phyloP scores from a whole-genome alignment of 2,329 filamentous ascomycete species.

The Paraphoma chrysanthemicola region DNA sequence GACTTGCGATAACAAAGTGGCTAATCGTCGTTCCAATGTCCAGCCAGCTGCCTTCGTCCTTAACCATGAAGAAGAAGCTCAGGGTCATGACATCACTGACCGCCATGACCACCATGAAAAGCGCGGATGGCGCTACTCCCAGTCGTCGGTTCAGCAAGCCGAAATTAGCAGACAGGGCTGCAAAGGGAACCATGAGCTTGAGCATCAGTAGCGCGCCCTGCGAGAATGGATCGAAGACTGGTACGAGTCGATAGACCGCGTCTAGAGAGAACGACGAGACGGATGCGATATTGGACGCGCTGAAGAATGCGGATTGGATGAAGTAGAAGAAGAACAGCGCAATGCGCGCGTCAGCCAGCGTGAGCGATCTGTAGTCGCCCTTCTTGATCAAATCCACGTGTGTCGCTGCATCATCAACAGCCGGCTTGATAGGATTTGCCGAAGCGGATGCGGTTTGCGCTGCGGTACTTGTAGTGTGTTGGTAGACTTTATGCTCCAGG shows the following conservation, averaged over 20 bases:
- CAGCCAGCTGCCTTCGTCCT: slow-evolving; percentile 94
- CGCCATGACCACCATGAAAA: slow-evolving; percentile 90
- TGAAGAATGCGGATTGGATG: slow-evolving; percentile 95
- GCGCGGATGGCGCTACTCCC: slow-evolving; percentile 81
- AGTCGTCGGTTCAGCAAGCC: slow-evolving; percentile 87
- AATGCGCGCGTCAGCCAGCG: slow-evolving; percentile 83
- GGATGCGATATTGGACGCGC: slow-evolving; percentile 94
- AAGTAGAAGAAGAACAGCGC: slow-evolving; percentile 95
- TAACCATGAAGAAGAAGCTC: slow-evolving; percentile 97
- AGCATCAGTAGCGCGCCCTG: slow-evolving; percentile 86
- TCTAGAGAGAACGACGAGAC: slow-evolving; percentile 93
- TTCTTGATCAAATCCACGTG: slow-evolving; percentile 39
- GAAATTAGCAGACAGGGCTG: slow-evolving; percentile 89
- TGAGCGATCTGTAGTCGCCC: slow-evolving; percentile 69
- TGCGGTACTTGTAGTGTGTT: slow-evolving; percentile 39
- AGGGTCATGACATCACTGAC: slow-evolving; percentile 90
- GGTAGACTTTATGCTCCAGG: slow-evolving; percentile 81
- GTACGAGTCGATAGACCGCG: slow-evolving; percentile 84
- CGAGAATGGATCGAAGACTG: slow-evolving; percentile 91
- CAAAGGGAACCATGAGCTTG: slow-evolving; percentile 93
- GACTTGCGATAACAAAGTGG: slow-evolving; percentile 91
- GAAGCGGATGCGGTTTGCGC: slow-evolving; percentile 11
- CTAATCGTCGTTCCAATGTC: slow-evolving; percentile 97
- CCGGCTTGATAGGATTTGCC: slow-evolving; percentile 42
- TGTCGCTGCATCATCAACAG: slow-evolving; percentile 47